phyloP scores from a whole-genome alignment of 1,284 basidiomycete genomes.

The Agaricales sp. region DNA sequence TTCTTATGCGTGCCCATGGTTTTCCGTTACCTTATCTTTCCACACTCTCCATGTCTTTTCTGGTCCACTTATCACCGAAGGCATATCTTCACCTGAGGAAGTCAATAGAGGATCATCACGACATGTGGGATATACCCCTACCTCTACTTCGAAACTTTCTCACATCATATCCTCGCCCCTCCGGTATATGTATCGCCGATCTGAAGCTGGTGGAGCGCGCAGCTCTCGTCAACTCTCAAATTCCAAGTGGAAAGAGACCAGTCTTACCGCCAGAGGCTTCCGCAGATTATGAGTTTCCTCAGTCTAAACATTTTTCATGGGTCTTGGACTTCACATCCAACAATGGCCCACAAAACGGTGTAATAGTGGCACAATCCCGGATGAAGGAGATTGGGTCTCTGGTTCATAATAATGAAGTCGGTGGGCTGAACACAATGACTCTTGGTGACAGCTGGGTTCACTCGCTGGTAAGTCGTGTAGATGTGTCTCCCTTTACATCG shows the following conservation, averaged over 20 bases:
- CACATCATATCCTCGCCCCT: conserved; percentile 15
- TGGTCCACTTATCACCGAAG: conserved; percentile 56
- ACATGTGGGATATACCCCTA: conserved; percentile 36
- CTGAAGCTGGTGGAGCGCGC: background rate
- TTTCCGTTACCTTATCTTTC: conserved; percentile 60
- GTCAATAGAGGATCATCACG: conserved; percentile 13
- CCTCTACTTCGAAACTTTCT: conserved; percentile 36
- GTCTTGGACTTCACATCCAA: conserved; percentile 53
- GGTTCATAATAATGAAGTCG: conserved; percentile 39
- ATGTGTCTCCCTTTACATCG: background rate
- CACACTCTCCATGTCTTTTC: conserved; percentile 59
- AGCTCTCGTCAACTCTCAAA: background rate
- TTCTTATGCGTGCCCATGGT: conserved; percentile 49
- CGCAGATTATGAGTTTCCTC: conserved; percentile 41
- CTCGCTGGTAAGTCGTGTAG: conserved; percentile 37
- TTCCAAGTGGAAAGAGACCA: background rate
- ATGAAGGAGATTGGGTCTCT: conserved; percentile 59
- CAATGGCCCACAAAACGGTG: conserved; percentile 37
- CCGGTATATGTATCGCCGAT: background rate
- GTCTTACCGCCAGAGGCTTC: conserved; percentile 13
- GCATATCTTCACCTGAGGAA: conserved; percentile 52
- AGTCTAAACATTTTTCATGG: conserved; percentile 39
- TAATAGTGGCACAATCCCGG: conserved; percentile 60
- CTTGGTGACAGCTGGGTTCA: conserved; percentile 63
- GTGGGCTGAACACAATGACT: conserved; percentile 34